A percentile compares a stretch with the other conserved stretches of the same genome.
These are phyloP conservation scores for Agrostemma githago DNA, from an alignment of 148 eudicot genomes.

Conservation along the genomic window DNA sequence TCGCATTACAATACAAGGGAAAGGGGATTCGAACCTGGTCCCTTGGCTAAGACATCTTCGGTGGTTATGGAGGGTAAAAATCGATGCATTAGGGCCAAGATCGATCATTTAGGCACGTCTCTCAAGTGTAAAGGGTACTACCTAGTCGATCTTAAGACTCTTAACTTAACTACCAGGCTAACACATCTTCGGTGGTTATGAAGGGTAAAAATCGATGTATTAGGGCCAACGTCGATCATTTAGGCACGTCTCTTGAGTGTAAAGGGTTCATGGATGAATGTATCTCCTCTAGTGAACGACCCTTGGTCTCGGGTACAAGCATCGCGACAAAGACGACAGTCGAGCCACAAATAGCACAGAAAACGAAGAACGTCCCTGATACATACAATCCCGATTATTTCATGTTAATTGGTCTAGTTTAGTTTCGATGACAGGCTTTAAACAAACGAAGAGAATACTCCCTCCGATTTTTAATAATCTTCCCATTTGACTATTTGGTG, in stretches of 20 bases:
- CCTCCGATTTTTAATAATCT: no score
- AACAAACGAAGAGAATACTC: background rate
- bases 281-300: slow-evolving; percentile 81
- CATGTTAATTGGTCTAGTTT: background rate
- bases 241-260: slow-evolving; percentile 6
- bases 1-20: no score
- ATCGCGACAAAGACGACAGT: slow-evolving; percentile 56
- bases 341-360: slow-evolving; percentile 42
- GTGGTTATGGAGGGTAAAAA: no score
- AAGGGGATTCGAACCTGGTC: no score
- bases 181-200: no score
- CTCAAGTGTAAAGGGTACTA: slow-evolving; percentile 9
- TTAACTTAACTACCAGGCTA: no score
- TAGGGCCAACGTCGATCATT: background rate
- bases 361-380: slow-evolving; percentile 80
- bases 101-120: slow-evolving; percentile 11
- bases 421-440: background rate
- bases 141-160: no score
- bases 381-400: background rate
- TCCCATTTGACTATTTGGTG: no score
- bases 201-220: background rate
- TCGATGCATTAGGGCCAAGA: background rate
- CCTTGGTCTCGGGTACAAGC: slow-evolving; percentile 95
- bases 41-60: no score
- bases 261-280: slow-evolving; percentile 63